Percentiles rank a stretch among this genome's conserved stretches.
phyloP scores from a whole-genome alignment of 192 early-diverging fungal species.

The Gigaspora rosea region DNA sequence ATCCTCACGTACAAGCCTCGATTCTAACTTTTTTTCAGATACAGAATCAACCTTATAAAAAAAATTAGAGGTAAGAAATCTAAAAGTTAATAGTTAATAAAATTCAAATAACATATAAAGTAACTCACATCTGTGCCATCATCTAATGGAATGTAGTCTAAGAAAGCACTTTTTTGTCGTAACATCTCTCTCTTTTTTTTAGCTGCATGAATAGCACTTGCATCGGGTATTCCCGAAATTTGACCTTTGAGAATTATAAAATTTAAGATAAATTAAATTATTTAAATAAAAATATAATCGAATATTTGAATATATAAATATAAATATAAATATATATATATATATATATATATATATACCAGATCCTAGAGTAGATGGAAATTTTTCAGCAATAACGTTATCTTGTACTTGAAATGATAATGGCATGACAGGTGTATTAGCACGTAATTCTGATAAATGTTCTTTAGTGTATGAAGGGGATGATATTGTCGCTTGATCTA shows the following conservation, averaged over 20 bases:
- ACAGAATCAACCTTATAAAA: neutral
- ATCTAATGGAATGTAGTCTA: slow-evolving; percentile 46
- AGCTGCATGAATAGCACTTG: slow-evolving; percentile 52
- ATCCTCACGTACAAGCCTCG: slow-evolving; percentile 57
- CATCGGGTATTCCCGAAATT: slow-evolving; percentile 48
- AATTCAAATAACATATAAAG: neutral
- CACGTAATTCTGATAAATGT: slow-evolving; percentile 19
- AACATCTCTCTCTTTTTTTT: slow-evolving; percentile 56
- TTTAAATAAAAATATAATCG: neutral
- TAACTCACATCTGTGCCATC: slow-evolving; percentile 30
- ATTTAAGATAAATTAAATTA: neutral
- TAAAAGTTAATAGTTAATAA: neutral
- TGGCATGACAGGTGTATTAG: slow-evolving; percentile 12
- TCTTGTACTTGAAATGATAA: slow-evolving; percentile 12
- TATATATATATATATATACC: neutral
- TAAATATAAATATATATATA: too few relatives aligned
- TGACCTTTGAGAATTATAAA: neutral
- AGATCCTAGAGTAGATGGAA: slow-evolving; percentile 4
- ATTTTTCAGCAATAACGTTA: neutral
- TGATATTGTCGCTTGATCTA: neutral
- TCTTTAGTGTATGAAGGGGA: slow-evolving; percentile 26
- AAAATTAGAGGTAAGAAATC: neutral
- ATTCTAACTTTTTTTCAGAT: slow-evolving; percentile 21
- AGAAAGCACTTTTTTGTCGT: slow-evolving; percentile 43
- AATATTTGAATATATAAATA: neutral